Conservation (phyloP, 2,329 filamentous ascomycete genomes). For the Colletotrichum filicis region DNA sequence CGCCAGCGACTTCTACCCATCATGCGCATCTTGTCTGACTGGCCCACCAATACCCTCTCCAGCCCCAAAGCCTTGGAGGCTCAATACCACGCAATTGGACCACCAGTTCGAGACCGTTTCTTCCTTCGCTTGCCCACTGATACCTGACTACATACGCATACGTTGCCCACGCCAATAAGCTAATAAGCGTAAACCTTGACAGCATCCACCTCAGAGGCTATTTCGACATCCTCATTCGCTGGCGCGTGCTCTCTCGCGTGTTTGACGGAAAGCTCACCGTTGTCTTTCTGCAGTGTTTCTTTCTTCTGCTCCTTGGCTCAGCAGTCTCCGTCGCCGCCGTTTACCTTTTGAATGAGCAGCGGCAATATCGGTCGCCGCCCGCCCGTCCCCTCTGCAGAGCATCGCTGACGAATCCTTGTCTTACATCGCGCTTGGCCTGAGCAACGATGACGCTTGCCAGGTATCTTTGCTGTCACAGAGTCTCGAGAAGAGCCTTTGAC, state of each 20-base stretch:
- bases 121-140: background rate
- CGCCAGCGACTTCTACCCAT: background rate
- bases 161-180: background rate
- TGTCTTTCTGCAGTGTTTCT: background rate
- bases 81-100: background rate
- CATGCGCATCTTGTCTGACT: background rate
- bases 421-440: background rate
- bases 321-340: background rate
- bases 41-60: background rate
- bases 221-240: conserved; percentile 10
- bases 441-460: background rate
- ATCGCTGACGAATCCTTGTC: conserved; percentile 3
- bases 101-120: background rate
- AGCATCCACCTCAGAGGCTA: conserved; percentile 23
- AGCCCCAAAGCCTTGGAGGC: background rate
- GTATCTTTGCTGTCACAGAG: background rate
- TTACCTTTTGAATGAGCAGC: background rate
- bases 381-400: conserved; percentile 5
- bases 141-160: background rate
- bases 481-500: background rate
- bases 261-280: background rate
- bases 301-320: background rate
- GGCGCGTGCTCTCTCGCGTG: background rate
- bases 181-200: conserved; percentile 11
- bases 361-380: background rate